Percentiles rank a stretch among this genome's conserved stretches.
phyloP scores from a whole-genome alignment of 177 flowering plant genomes.

The Vitis hybrid region DNA sequence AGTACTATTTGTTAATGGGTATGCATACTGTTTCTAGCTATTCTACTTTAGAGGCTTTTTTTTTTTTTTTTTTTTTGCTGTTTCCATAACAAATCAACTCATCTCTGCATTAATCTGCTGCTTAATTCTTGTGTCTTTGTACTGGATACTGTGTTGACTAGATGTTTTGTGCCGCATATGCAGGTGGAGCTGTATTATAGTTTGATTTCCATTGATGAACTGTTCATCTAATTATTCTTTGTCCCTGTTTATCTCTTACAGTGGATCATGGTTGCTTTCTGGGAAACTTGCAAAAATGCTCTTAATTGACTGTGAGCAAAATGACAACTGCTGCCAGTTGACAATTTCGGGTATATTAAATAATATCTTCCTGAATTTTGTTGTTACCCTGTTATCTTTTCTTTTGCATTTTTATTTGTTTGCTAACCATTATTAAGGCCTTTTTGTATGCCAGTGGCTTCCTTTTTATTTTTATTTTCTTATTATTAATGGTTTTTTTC shows the following conservation, averaged over 20 bases:
- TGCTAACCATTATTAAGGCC: not conserved
- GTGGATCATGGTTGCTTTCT: constrained; percentile 78
- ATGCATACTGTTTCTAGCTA: too few relatives aligned
- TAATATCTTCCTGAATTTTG: constrained; percentile 1
- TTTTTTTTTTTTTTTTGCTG: too few relatives aligned
- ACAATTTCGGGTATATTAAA: constrained; percentile 66
- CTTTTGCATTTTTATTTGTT: not conserved
- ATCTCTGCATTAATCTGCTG: too few relatives aligned
- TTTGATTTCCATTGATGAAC: not conserved
- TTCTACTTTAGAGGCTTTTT: too few relatives aligned
- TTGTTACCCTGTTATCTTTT: not conserved
- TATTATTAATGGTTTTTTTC: too few relatives aligned
- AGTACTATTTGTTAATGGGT: too few relatives aligned
- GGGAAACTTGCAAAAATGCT: constrained; percentile 83
- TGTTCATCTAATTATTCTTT: not conserved
- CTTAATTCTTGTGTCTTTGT: too few relatives aligned
- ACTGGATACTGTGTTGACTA: too few relatives aligned
- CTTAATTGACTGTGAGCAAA: constrained; percentile 71
- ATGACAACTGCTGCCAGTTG: constrained; percentile 54
- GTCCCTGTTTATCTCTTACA: constrained; percentile 15
- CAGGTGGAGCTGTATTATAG: not conserved
- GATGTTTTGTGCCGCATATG: too few relatives aligned
- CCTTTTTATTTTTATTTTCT: too few relatives aligned
- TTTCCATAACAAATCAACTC: too few relatives aligned
- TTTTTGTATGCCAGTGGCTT: not conserved